Evolutionary conservation across 148 eudicot genomes (phyloP), one percentile per base, ranked within the genome.

Genomic region (Chenopodium formosanum): DNA sequence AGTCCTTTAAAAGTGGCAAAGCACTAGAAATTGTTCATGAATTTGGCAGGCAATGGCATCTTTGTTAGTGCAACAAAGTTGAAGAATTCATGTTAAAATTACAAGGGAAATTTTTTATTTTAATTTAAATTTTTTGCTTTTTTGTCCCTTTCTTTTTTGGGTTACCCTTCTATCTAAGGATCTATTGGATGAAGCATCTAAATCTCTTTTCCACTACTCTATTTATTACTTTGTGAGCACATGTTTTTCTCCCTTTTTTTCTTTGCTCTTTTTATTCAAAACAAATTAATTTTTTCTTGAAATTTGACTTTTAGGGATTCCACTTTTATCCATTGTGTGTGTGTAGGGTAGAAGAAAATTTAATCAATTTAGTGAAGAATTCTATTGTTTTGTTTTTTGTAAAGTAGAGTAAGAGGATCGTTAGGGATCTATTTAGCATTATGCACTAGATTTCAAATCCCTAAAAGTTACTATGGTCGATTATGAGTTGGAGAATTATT

Each of bases 31-130:
- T 46, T 84, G 81, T 72, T 75, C 50, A 60, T 70, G n/a, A 62
- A 47, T 50, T 76, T 84, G 81, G 81, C 80, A 71, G 68, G 70
- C 86, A 72, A 79, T 52, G n/a, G 75, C 86, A 84, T 81, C 81
- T 81, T 72, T 47, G 44, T 70, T 9, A 25, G 56, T 77, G 77
- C 66, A 50, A 46, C 75, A 78, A 78, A 83, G 70, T 52, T 73
- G 71, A 32, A 20, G 11, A 68, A 48, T 34, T 50, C 16, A 52
- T 52, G 44, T 6, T 37, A 37, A 37, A 37, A 6, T 37, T 37
- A 37, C 0, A 37, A 37, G 44, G 44, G 44, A 5, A 3, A 5
- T 6, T 37, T 37, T 37, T 37, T 0, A 4, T 37, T 37, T 37
- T 37, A 6, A 37, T 5, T 37, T 37, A 6, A 6, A 34, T 37